Evolutionary conservation across 163 green algal genomes (phyloP), one percentile per base, ranked within the genome.

Genomic region (Chlorella variabilis): DNA sequence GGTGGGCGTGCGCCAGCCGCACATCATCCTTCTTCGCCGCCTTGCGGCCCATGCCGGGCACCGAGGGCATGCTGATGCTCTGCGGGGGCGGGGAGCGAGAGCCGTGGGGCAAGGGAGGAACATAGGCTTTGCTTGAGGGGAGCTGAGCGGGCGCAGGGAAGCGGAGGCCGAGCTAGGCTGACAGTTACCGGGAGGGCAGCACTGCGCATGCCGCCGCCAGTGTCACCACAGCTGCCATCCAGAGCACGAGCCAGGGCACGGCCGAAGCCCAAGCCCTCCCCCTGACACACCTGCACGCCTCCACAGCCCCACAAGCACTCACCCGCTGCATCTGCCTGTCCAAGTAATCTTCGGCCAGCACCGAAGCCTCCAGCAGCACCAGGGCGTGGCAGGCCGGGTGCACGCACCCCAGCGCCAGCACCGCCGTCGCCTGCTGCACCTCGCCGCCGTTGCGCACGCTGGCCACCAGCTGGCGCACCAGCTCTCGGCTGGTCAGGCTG

Each of bases 321-420:
- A 84, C 66, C 69, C 81, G 61, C 36, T 63, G 63, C 66, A 79
- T 80, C 69, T 73, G 63, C 7, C 58, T 51, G 61, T 85, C 75
- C 1, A 83, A 45, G 68, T 86, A 90, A 39, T 92, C 88, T 4
- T 92, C 87, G 2, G 58, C 73, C 13, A 91, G 59, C 29, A 62
- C 23, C 51, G 78, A 29, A 8, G 87, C 36, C 71, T 93, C 90
- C 23, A 86, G 51, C 21, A 84, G 34, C 7, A 93, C 68, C 18
- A 88, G 38, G 0, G 21, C 54, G 29, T 87, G 83, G 51, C 67
- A 87, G 27, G 84, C 68, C 1, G 70, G 42, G 75, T 90, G 75
- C 54, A 87, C 83, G 78, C 84, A 67, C 17, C 90, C 90, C 69
- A 93, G 77, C 1, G 88, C 88, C 61, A 90, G 66, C 41, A 91